These are phyloP conservation scores for Yarrowia sp. DNA, from an alignment of 805 yeast species.

Conservation along the genomic window DNA sequence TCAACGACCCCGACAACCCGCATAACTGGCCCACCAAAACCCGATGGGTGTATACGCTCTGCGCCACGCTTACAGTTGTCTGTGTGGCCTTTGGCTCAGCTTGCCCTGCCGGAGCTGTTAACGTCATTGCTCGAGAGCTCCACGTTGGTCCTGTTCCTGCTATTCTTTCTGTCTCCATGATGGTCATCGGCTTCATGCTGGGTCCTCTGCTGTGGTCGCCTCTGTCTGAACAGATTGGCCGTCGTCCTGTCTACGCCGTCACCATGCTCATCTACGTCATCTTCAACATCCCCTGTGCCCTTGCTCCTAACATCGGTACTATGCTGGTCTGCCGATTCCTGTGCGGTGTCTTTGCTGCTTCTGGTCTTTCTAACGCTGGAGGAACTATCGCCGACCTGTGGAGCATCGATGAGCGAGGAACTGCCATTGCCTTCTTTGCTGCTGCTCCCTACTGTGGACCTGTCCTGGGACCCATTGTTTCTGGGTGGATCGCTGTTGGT, in stretches of 20 bases:
- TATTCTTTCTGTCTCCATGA: conserved; percentile 72
- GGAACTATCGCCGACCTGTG: conserved; percentile 90
- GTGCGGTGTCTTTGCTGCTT: conserved; percentile 81
- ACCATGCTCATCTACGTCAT: conserved; percentile 72
- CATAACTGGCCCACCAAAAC: conserved; percentile 66
- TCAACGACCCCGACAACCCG: conserved; percentile 86
- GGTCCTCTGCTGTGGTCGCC: conserved; percentile 94
- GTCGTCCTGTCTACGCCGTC: conserved; percentile 77
- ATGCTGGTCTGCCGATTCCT: conserved; percentile 78
- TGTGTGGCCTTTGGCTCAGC: conserved; percentile 94
- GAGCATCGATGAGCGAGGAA: conserved; percentile 75
- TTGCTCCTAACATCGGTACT: conserved; percentile 78
- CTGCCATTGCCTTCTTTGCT: conserved; percentile 87
- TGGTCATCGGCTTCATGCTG: conserved; percentile 84
- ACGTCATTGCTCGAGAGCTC: conserved; percentile 61
- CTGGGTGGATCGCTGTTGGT: conserved; percentile 77
- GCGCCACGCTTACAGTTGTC: conserved; percentile 70
- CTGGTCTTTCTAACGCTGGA: conserved; percentile 83
- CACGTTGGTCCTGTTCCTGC: conserved; percentile 77
- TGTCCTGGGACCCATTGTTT: conserved; percentile 81
- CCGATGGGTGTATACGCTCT: conserved; percentile 51
- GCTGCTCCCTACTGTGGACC: conserved; percentile 94
- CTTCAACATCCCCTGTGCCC: conserved; percentile 84
- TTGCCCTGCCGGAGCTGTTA: conserved; percentile 81
- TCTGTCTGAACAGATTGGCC: conserved; percentile 77